A percentile compares a stretch with the other conserved stretches of the same genome.
phyloP scores from a whole-genome alignment of 1,284 basidiomycete genomes.

The Marasmius oreades region DNA sequence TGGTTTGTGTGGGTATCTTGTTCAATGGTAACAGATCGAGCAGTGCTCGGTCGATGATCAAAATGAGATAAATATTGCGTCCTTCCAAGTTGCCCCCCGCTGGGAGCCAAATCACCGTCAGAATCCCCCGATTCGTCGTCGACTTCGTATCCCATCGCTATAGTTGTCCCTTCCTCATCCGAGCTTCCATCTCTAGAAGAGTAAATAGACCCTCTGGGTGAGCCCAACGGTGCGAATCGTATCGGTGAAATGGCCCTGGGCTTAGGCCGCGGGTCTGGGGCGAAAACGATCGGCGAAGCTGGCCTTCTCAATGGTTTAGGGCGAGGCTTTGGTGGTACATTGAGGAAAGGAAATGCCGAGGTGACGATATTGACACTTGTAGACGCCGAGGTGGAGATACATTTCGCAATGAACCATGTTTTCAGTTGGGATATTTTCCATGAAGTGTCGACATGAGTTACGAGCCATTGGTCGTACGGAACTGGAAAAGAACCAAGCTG shows the following conservation, averaged over 20 bases:
- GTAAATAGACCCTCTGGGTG: slow-evolving; percentile 6
- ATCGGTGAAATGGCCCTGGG: slow-evolving; percentile 16
- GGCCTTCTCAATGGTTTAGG: not conserved
- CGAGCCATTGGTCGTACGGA: slow-evolving; percentile 8
- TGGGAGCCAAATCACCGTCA: slow-evolving; percentile 12
- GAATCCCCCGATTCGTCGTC: slow-evolving; percentile 29
- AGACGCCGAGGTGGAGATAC: not conserved
- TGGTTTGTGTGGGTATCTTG: not conserved
- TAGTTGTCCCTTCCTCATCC: slow-evolving; percentile 17
- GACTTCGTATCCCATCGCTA: slow-evolving; percentile 28
- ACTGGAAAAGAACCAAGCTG: not conserved
- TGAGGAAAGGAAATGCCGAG: not conserved
- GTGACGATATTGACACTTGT: not conserved
- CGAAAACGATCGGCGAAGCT: slow-evolving; percentile 5
- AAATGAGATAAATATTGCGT: slow-evolving; percentile 10
- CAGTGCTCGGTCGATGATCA: not conserved
- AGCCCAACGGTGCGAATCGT: not conserved
- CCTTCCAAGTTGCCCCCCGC: slow-evolving; percentile 2
- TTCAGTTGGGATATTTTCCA: slow-evolving; percentile 4
- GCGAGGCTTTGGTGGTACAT: not conserved
- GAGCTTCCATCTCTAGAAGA: slow-evolving; percentile 24
- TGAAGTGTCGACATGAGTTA: slow-evolving; percentile 5
- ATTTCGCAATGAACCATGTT: slow-evolving; percentile 6
- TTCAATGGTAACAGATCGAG: slow-evolving; percentile 6
- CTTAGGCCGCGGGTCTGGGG: slow-evolving; percentile 15